Percentiles rank a stretch among this genome's conserved stretches.
Conservation (phyloP, 179 eudicot genomes). For the Heliamphora pulchella region DNA sequence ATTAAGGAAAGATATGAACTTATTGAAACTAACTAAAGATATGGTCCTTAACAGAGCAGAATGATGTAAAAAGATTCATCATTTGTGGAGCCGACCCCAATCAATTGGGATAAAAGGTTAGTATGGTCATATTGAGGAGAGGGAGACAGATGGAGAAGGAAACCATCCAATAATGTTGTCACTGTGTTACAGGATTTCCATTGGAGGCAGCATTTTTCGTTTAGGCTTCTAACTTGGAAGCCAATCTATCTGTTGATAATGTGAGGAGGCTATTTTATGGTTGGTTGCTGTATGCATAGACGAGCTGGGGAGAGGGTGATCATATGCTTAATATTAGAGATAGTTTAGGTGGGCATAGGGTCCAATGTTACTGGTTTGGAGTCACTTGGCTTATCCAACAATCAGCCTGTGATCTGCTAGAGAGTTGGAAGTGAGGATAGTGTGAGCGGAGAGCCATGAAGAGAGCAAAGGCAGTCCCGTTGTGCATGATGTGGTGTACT, state of each 20-base stretch:
- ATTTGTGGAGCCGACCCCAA: too few species aligned
- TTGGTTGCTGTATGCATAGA: background rate
- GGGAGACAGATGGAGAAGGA: background rate
- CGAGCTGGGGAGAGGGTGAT: background rate
- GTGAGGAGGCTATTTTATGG: background rate
- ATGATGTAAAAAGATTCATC: too few species aligned
- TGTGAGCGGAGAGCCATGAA: background rate
- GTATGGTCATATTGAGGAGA: background rate
- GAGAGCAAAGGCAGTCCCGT: background rate
- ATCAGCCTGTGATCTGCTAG: background rate
- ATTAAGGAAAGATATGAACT: too few species aligned
- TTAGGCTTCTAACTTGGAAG: background rate
- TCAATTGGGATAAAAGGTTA: too few species aligned
- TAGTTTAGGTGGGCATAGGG: background rate
- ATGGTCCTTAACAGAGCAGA: too few species aligned
- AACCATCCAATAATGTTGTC: background rate
- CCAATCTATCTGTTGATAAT: background rate
- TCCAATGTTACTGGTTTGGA: background rate
- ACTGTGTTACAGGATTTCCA: background rate
- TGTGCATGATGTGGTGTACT: slow-evolving; percentile 5
- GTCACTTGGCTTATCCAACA: background rate
- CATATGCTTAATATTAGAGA: background rate
- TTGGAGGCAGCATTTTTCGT: background rate
- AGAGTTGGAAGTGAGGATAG: background rate
- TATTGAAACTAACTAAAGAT: too few species aligned